Evolutionary conservation across 2,329 filamentous ascomycete genomes (phyloP).

Genomic region (Teratosphaeria pseudoeucalypti): DNA sequence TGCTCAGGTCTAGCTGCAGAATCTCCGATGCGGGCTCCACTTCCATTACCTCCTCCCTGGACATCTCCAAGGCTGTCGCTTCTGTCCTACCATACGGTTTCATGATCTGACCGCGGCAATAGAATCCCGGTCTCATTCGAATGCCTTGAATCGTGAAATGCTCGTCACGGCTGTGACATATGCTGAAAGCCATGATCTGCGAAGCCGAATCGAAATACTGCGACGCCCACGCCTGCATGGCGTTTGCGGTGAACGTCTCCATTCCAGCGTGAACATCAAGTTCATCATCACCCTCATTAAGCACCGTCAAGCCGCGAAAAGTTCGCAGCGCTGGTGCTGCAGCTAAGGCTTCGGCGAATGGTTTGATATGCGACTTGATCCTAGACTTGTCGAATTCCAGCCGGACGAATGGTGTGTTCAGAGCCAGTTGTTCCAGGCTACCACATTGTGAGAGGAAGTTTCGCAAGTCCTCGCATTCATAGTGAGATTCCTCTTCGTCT

Average conservation of each 20-base stretch:
- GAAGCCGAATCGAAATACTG: not conserved
- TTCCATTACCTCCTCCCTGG: not conserved
- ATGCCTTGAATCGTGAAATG: not conserved
- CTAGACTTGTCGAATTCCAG: not conserved
- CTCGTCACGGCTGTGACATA: not conserved
- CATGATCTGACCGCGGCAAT: not conserved
- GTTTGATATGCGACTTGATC: not conserved
- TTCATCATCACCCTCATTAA: not conserved
- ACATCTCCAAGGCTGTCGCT: not conserved
- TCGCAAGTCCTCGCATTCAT: not conserved
- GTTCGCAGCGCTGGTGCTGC: not conserved
- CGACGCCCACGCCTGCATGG: not conserved
- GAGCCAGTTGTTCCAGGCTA: not conserved
- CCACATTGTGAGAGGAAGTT: not conserved
- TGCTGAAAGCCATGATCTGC: not conserved
- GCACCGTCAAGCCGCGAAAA: not conserved
- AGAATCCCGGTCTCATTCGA: not conserved
- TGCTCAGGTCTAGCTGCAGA: not conserved
- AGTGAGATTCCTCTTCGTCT: not conserved
- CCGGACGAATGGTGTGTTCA: not conserved
- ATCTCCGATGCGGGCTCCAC: conserved; percentile 1
- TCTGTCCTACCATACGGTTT: not conserved
- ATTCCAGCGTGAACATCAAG: not conserved
- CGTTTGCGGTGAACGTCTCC: not conserved
- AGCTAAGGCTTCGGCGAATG: not conserved